Conservation (phyloP, 2,329 filamentous ascomycete species). For the Magnaporthiopsis rhizophila region DNA sequence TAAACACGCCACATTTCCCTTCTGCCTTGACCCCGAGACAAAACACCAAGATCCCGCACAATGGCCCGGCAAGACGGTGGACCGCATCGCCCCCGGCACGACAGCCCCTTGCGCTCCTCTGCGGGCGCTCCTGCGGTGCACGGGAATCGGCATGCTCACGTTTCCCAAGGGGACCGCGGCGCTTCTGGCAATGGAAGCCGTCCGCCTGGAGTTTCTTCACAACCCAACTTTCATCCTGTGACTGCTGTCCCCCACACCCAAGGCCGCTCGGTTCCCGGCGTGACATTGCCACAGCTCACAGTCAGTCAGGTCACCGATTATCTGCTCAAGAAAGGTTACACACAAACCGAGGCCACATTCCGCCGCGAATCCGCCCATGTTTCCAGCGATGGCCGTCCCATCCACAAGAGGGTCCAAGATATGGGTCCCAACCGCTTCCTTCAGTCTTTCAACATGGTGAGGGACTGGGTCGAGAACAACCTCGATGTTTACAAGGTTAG, state of each 20-base stretch:
- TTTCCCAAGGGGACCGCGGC: neutral
- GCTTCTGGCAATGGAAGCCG: neutral
- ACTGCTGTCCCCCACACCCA: neutral
- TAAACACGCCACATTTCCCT: neutral
- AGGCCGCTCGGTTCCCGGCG: neutral
- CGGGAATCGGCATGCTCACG: neutral
- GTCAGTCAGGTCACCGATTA: slow-evolving; percentile 71
- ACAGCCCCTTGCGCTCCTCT: too few species aligned
- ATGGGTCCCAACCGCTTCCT: slow-evolving; percentile 68
- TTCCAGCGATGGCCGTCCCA: slow-evolving; percentile 71
- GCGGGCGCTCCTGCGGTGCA: too few species aligned
- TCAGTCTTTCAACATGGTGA: slow-evolving; percentile 65
- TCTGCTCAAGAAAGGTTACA: slow-evolving; percentile 90
- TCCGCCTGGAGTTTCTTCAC: neutral
- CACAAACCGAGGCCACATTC: slow-evolving; percentile 83
- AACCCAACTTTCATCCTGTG: neutral
- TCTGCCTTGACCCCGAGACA: neutral
- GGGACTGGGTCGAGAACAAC: slow-evolving; percentile 81
- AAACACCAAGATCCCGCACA: neutral
- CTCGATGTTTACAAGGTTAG: slow-evolving; percentile 86
- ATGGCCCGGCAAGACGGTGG: neutral
- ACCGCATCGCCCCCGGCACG: too few species aligned
- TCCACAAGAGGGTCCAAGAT: slow-evolving; percentile 58
- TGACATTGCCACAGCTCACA: neutral
- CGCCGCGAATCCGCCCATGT: slow-evolving; percentile 82